A percentile compares a stretch with the other conserved stretches of the same genome.
Conservation (phyloP, 1,284 basidiomycete genomes). For the Rhizoctonia solani region DNA sequence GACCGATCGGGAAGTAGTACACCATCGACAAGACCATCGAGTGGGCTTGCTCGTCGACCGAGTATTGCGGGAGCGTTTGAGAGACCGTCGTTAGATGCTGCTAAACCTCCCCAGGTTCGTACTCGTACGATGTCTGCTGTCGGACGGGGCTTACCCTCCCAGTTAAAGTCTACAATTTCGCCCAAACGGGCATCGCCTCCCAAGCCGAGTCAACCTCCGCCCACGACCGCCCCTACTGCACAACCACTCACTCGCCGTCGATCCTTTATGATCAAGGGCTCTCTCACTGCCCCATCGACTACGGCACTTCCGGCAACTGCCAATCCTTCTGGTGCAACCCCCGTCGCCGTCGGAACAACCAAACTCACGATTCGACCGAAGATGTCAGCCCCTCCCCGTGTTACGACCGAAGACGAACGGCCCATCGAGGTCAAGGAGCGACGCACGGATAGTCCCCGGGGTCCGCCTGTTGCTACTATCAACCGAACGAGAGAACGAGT, state of each 20-base stretch:
- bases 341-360: slow-evolving; percentile 10
- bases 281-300: slow-evolving; percentile 3
- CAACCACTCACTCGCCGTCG: slow-evolving; percentile 11
- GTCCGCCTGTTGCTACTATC: slow-evolving; percentile 6
- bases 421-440: slow-evolving; percentile 26
- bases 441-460: slow-evolving; percentile 19
- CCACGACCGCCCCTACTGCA: background rate
- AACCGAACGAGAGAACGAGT: slow-evolving; percentile 10
- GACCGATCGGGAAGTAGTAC: slow-evolving; percentile 5
- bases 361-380: slow-evolving; percentile 25
- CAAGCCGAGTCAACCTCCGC: background rate
- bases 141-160: background rate
- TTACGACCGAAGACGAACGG: background rate
- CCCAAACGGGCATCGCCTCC: slow-evolving; percentile 22
- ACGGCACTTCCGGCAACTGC: background rate
- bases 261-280: slow-evolving; percentile 19
- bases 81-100: slow-evolving; percentile 5
- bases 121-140: slow-evolving; percentile 13
- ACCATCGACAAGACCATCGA: slow-evolving; percentile 1
- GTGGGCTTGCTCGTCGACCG: background rate
- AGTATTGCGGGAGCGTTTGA: slow-evolving; percentile 25
- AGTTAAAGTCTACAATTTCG: background rate
- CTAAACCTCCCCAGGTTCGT: slow-evolving; percentile 3
- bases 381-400: background rate
- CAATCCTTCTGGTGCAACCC: too few relatives aligned